A percentile compares a stretch with the other conserved stretches of the same genome.
Conservation (phyloP, 2,329 filamentous ascomycete species). For the Fusarium scirpi region DNA sequence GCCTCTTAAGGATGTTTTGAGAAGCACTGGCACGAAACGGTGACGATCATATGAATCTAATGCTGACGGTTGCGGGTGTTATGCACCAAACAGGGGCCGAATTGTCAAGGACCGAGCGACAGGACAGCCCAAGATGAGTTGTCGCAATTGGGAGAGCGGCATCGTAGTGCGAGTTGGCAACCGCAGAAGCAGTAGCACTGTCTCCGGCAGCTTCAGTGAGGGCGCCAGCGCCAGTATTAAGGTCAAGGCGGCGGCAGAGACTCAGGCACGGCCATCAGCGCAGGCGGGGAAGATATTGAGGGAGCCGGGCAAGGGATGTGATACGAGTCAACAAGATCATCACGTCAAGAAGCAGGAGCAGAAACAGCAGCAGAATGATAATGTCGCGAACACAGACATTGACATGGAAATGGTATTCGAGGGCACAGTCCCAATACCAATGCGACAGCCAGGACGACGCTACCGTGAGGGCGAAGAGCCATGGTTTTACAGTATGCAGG, state of each 20-base stretch:
- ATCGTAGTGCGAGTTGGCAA: slow-evolving; percentile 75
- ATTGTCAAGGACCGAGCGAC: slow-evolving; percentile 76
- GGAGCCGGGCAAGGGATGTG: slow-evolving; percentile 35
- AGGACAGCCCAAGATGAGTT: slow-evolving; percentile 79
- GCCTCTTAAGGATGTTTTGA: slow-evolving; percentile 33
- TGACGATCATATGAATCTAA: slow-evolving; percentile 42
- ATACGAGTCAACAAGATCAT: slow-evolving; percentile 35
- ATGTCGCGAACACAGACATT: slow-evolving; percentile 23
- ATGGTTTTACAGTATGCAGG: slow-evolving; percentile 56
- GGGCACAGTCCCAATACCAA: slow-evolving; percentile 70
- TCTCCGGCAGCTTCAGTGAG: slow-evolving; percentile 25
- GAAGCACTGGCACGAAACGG: slow-evolving; percentile 34
- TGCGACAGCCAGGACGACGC: slow-evolving; percentile 67
- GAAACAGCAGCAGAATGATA: slow-evolving; percentile 15
- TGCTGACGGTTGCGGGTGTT: slow-evolving; percentile 39
- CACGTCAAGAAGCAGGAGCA: slow-evolving; percentile 14
- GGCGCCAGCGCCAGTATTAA: slow-evolving; percentile 29
- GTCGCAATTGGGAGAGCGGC: slow-evolving; percentile 96
- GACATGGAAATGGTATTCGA: slow-evolving; percentile 58
- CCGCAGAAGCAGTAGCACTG: slow-evolving; percentile 31
- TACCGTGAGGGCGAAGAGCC: slow-evolving; percentile 59
- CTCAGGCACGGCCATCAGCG: slow-evolving; percentile 36
- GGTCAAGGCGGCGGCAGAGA: slow-evolving; percentile 38
- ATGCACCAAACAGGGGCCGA: slow-evolving; percentile 72
- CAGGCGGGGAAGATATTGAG: slow-evolving; percentile 33